Evolutionary conservation across 768 basidiomycete genomes (phyloP).

Genomic region (Russula sp.): DNA sequence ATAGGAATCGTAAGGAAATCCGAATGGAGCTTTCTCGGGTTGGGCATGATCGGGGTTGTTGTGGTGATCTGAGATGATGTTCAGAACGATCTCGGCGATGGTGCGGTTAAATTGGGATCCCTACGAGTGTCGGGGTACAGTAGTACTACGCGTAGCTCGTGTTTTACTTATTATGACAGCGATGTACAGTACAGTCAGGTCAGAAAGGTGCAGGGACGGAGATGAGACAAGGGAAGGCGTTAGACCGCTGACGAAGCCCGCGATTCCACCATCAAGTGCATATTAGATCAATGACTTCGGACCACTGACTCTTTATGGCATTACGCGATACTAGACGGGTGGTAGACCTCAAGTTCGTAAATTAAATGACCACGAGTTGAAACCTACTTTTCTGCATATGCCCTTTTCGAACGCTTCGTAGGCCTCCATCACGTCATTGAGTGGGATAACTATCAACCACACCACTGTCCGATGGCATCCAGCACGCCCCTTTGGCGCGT

Average conservation of each 20-base stretch:
- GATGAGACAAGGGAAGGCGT: conserved; percentile 42
- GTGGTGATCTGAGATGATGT: conserved; percentile 66
- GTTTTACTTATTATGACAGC: background rate
- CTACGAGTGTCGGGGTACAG: conserved; percentile 49
- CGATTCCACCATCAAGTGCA: conserved; percentile 48
- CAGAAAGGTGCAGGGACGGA: conserved; percentile 62
- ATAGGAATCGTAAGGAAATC: conserved; percentile 64
- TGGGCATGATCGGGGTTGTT: conserved; percentile 34
- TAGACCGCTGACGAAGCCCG: conserved; percentile 45
- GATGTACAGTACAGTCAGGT: conserved; percentile 40
- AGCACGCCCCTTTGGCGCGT: conserved; percentile 68
- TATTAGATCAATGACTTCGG: conserved; percentile 37
- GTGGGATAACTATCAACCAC: conserved; percentile 60
- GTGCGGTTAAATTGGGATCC: conserved; percentile 52
- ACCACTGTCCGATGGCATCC: conserved; percentile 57
- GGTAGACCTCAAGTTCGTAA: conserved; percentile 1
- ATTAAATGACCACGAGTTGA: conserved; percentile 54
- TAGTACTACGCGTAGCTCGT: conserved; percentile 29
- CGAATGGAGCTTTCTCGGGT: conserved; percentile 49
- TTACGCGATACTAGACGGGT: conserved; percentile 8
- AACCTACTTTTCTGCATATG: conserved; percentile 67
- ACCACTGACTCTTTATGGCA: background rate
- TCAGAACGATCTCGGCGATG: conserved; percentile 56
- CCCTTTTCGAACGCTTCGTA: conserved; percentile 70
- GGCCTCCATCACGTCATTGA: conserved; percentile 49